Conservation (phyloP, 177 flowering plant species). For the Tripterygium wilfordii region DNA sequence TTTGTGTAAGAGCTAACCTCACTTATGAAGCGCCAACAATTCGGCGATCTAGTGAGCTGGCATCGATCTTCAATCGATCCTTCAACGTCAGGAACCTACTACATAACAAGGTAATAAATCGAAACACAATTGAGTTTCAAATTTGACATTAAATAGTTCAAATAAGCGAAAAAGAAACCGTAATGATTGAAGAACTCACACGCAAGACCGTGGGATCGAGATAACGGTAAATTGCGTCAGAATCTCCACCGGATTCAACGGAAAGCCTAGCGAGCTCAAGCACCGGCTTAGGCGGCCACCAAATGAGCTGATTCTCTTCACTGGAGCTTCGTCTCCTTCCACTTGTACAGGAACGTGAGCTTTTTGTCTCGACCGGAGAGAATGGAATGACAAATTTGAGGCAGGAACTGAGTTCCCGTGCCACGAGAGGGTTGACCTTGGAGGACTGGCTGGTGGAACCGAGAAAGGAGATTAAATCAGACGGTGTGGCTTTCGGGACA, state of each 20-base stretch:
- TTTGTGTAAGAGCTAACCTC: slow-evolving; percentile 51
- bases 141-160: too few relatives aligned
- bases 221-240: slow-evolving; percentile 52
- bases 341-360: too few relatives aligned
- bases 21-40: slow-evolving; percentile 68
- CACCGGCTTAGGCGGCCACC: slow-evolving; percentile 85
- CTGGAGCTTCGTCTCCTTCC: slow-evolving; percentile 9
- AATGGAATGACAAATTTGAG: slow-evolving; percentile 79
- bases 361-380: slow-evolving; percentile 17
- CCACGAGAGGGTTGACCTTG: slow-evolving; percentile 30
- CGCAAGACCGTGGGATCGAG: slow-evolving; percentile 67
- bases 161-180: too few relatives aligned
- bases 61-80: slow-evolving; percentile 50
- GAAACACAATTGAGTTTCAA: too few relatives aligned
- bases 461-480: slow-evolving; percentile 64
- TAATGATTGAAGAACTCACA: slow-evolving; percentile 45
- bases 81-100: slow-evolving; percentile 88
- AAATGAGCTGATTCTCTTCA: slow-evolving; percentile 55
- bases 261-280: slow-evolving; percentile 84
- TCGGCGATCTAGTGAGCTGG: slow-evolving; percentile 87
- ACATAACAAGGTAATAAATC: background rate
- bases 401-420: slow-evolving; percentile 57
- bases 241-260: slow-evolving; percentile 83
- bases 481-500: slow-evolving; percentile 40
- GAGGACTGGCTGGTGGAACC: slow-evolving; percentile 53